phyloP scores from a whole-genome alignment of 306 rosid species.

The Malus sieversii region DNA sequence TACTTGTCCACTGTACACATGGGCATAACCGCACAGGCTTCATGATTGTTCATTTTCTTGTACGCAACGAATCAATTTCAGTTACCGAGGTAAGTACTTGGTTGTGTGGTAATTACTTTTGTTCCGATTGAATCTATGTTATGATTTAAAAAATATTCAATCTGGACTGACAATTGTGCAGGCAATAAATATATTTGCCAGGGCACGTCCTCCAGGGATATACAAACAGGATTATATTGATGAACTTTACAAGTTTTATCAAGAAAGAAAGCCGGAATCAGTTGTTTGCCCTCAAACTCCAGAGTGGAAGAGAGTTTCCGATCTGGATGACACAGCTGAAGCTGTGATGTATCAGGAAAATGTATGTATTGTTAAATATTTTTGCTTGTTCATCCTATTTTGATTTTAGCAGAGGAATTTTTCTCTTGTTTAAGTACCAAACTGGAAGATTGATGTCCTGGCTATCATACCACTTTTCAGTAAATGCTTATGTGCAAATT shows the following conservation, averaged over 20 bases:
- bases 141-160: background rate
- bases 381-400: background rate
- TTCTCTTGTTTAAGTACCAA: background rate
- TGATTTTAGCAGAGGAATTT: background rate
- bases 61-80: conserved; percentile 63
- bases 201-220: conserved; percentile 94
- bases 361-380: conserved; percentile 42
- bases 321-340: conserved; percentile 83
- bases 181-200: conserved; percentile 76
- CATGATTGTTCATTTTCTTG: conserved; percentile 83
- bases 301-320: conserved; percentile 89
- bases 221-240: conserved; percentile 90
- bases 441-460: background rate
- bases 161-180: conserved; percentile 18
- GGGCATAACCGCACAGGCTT: conserved; percentile 98
- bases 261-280: conserved; percentile 69
- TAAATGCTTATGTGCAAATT: background rate
- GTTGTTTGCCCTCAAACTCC: conserved; percentile 85
- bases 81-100: conserved; percentile 63
- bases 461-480: background rate
- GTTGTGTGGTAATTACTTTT: background rate
- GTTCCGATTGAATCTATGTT: background rate
- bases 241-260: conserved; percentile 70
- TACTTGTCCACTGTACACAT: conserved; percentile 97
- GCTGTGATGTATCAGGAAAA: conserved; percentile 53